Evolutionary conservation across 192 early-diverging fungal species (phyloP), one percentile per base, ranked within the genome.

Genomic region (Spizellomyces punctatus): DNA sequence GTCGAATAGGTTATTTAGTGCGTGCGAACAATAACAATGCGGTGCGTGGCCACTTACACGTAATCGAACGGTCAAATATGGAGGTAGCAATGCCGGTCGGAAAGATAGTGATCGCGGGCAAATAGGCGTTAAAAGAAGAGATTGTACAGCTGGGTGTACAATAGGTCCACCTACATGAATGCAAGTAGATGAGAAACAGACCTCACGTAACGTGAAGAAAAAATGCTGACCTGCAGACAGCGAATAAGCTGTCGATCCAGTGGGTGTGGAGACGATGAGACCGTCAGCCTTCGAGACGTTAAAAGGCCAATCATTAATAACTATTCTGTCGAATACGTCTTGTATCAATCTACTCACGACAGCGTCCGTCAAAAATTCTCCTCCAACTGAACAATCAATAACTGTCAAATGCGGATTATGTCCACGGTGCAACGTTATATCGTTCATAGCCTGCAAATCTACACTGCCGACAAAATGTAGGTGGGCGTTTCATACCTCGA

Each of bases 191-290:
- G 41, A 60, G 54, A 36, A 55, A 43, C 57, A 41, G 21, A 50
- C 41, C 61, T n/a, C n/a, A 55, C 1, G 14, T 27, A 7, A 21
- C 62, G 5, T 9, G 21, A 16, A 22, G 5, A 10, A 14, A 46
- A 46, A 46, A 60, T n/a, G 17, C 59, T 68, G 6, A 67, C 55
- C 59, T 52, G 94, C 92, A 16, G 92, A 94, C 17, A 96, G 82
- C 3, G 90, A 91, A 74, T 96, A 96, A 0, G 95, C 95, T 0
- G 95, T 96, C 17, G 93, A 95, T 8, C 95, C 95, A 5, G 95
- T 96, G 4, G 95, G 94, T 6, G 95, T 93, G 8, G 89, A 86
- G 10, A 95, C 88, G 55, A 96, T 94, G 42, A 91, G 76, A 7
- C 88, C 80, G 79, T 81, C 71, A 0, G 78, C 27, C 27, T 36